These are phyloP conservation scores for Eutypella sp. DNA, from an alignment of 2,329 filamentous ascomycete genomes.

Conservation along the genomic window DNA sequence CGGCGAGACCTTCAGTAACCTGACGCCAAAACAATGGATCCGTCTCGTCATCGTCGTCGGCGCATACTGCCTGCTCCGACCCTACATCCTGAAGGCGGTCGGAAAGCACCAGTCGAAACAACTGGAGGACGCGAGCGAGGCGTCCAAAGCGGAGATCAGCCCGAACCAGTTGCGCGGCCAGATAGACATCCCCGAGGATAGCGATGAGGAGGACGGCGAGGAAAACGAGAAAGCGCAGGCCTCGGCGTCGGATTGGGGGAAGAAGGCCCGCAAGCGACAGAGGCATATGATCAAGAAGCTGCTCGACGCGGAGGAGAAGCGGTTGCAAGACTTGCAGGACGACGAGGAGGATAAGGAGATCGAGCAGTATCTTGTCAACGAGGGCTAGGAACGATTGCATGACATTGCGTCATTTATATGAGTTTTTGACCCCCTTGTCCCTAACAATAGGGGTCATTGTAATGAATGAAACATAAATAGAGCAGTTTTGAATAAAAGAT, in stretches of 20 bases:
- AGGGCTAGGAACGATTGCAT: too few species aligned
- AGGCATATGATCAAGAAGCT: slow-evolving; percentile 61
- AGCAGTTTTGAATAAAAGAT: too few species aligned
- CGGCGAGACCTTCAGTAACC: slow-evolving; percentile 40
- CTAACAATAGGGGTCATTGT: too few species aligned
- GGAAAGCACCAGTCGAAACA: slow-evolving; percentile 59
- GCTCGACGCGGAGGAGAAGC: slow-evolving; percentile 58
- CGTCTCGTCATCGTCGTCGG: slow-evolving; percentile 68
- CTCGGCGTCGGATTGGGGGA: slow-evolving; percentile 59
- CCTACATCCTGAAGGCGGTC: slow-evolving; percentile 66
- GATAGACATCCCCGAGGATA: slow-evolving; percentile 48
- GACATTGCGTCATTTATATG: not conserved
- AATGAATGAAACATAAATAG: too few species aligned
- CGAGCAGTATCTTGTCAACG: slow-evolving; percentile 62
- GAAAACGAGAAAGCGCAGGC: slow-evolving; percentile 40
- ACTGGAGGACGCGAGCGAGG: slow-evolving; percentile 52
- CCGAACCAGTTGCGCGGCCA: slow-evolving; percentile 61
- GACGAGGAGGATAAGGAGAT: slow-evolving; percentile 72
- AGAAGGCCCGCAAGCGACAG: slow-evolving; percentile 65
- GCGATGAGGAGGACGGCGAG: slow-evolving; percentile 46
- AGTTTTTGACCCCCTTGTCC: too few species aligned
- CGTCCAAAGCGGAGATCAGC: slow-evolving; percentile 48
- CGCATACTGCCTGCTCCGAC: slow-evolving; percentile 68
- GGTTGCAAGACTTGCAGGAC: slow-evolving; percentile 48
- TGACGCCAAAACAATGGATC: slow-evolving; percentile 54